Percentiles rank a stretch among this genome's conserved stretches.
These are phyloP conservation scores for Backusella westeae DNA, from an alignment of 192 early-diverging fungal species.

Conservation along the genomic window DNA sequence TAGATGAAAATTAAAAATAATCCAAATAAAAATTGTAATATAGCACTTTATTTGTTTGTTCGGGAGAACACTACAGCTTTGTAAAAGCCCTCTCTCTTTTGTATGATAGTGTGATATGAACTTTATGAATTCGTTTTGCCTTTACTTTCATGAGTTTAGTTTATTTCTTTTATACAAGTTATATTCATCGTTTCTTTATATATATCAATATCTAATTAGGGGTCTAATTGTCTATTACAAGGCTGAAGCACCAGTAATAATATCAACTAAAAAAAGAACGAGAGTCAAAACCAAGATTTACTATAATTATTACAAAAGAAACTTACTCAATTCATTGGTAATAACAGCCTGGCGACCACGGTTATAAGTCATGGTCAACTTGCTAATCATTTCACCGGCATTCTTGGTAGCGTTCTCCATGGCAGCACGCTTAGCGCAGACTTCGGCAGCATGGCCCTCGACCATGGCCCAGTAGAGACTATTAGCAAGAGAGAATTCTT, in stretches of 20 bases:
- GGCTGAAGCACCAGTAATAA: constrained; percentile 95
- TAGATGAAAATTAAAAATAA: constrained; percentile 7
- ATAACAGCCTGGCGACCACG: constrained; percentile 96
- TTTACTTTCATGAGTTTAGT: too few relatives aligned
- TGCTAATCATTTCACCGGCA: constrained; percentile 96
- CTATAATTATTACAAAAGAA: background rate
- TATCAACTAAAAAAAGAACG: constrained; percentile 61
- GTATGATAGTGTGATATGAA: too few relatives aligned
- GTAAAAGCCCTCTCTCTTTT: too few relatives aligned
- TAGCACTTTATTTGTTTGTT: background rate
- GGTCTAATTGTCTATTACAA: constrained; percentile 56
- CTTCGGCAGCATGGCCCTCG: constrained; percentile 95
- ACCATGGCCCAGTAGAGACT: constrained; percentile 92
- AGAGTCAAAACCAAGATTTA: background rate
- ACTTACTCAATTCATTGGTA: constrained; percentile 89
- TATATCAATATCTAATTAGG: too few relatives aligned
- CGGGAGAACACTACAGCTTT: too few relatives aligned
- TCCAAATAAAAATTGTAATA: background rate
- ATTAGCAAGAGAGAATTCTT: constrained; percentile 95
- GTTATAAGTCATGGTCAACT: constrained; percentile 95
- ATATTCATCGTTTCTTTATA: too few relatives aligned
- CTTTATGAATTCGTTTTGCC: too few relatives aligned
- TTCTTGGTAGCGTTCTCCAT: constrained; percentile 99
- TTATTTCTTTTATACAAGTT: too few relatives aligned
- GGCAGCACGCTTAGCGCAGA: constrained; percentile 94